Base-by-base conservation (phyloP, 805 yeast genomes). In the Yueomyces sp. region DNA sequence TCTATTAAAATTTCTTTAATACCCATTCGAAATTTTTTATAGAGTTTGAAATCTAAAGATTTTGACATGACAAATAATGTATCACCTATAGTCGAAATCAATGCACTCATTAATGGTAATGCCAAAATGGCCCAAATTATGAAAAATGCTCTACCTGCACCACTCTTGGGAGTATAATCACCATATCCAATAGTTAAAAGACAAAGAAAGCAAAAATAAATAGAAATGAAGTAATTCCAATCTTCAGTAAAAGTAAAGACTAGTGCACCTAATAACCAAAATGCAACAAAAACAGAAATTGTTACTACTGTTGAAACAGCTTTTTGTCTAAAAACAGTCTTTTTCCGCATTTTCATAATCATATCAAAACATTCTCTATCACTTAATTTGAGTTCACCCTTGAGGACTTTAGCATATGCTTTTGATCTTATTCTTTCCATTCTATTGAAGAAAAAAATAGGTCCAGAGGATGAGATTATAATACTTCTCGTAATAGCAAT, bases 161-260 rank as follows among this genome's bases (percentile, higher is more conserved):
- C 62, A 0, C 79, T 61, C 2, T 41, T 45, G 1, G 95, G 94
- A 1, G 76, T 67, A 51, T 67, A 77, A 54, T 80, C 87, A 31
- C 95, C 96, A 60, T 83, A 85, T 1, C 95, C 95, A 44, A 87
- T 81, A 0, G 95, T 84, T 5, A 85, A 62, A 42, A 87, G 70
- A 53, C 90, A 78, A 37, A 83, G 63, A 48, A 81, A 77, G 47
- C 88, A 76, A 54, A 84, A 86, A 62, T 87, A 87, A n/a, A 83
- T 67, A 2, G 77, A 70, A 43, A 76, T 66, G 49, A 81, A 82
- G 59, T 79, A 87, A 4, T 70, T 47, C 95, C 95, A 87, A 3
- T 62, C 65, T 57, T 85, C 94, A 19, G 73, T 62, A 33, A 61
- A 66, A 34, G 66, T 62, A 54, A 86, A 83, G 0, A 76, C 73